These are phyloP conservation scores for Ophiocordyceps camponoti-leonardi DNA, from an alignment of 2,329 filamentous ascomycete species.

Conservation along the genomic window DNA sequence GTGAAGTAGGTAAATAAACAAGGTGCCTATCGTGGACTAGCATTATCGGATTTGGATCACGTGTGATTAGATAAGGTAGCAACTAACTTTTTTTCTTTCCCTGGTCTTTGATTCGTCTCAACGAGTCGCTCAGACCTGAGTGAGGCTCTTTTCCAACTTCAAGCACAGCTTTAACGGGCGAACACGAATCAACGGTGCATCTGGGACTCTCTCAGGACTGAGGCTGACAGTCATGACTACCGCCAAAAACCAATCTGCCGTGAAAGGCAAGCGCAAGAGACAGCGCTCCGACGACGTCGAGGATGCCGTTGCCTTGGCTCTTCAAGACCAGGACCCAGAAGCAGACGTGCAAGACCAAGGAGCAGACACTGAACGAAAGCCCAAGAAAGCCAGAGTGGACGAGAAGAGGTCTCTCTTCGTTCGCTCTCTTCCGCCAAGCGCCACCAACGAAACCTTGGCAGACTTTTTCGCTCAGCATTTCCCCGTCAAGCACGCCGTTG, in stretches of 20 bases:
- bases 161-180: neutral
- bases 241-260: constrained; percentile 9
- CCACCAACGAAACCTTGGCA: constrained; percentile 68
- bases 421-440: constrained; percentile 60
- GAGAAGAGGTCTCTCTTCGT: constrained; percentile 70
- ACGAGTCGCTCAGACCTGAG: no score
- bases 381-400: constrained; percentile 41
- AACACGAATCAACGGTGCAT: neutral
- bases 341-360: constrained; percentile 6
- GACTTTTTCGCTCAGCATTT: constrained; percentile 88
- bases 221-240: no score
- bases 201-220: neutral
- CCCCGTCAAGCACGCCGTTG: constrained; percentile 89
- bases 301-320: constrained; percentile 10
- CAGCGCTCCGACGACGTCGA: constrained; percentile 16
- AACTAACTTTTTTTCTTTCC: neutral
- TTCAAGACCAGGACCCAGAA: constrained; percentile 7
- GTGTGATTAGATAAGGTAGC: constrained; percentile 12
- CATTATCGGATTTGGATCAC: constrained; percentile 10
- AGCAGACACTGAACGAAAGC: constrained; percentile 11
- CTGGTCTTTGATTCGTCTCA: neutral
- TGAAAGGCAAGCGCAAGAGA: constrained; percentile 18
- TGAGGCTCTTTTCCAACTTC: no score
- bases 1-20: constrained; percentile 12
- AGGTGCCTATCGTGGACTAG: constrained; percentile 14